A percentile compares a stretch with the other conserved stretches of the same genome.
Conservation (phyloP, 2,329 filamentous ascomycete species). For the Passalora sequoiae region DNA sequence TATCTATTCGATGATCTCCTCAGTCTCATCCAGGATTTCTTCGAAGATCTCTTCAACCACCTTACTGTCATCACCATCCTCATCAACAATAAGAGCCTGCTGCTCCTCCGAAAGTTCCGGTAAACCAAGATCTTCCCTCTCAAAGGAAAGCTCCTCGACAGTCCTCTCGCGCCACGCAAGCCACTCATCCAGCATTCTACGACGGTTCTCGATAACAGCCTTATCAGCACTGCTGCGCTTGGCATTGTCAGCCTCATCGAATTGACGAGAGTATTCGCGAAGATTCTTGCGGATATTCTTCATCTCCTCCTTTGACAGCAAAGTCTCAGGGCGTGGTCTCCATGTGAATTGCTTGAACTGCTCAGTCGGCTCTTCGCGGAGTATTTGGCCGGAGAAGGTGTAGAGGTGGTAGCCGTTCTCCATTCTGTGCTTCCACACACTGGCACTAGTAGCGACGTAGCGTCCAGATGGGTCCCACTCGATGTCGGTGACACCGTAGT, state of each 20-base stretch:
- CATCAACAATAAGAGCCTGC: constrained; percentile 50
- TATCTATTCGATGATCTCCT: constrained; percentile 62
- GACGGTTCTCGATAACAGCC: constrained; percentile 83
- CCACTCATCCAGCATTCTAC: constrained; percentile 83
- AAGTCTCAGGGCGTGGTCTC: constrained; percentile 85
- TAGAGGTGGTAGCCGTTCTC: constrained; percentile 99
- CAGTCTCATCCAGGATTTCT: constrained; percentile 80
- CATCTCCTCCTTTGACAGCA: constrained; percentile 94
- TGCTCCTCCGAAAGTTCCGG: constrained; percentile 60
- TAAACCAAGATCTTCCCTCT: constrained; percentile 63
- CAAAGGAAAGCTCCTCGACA: constrained; percentile 65
- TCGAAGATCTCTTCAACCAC: constrained; percentile 75
- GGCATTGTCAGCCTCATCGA: constrained; percentile 91
- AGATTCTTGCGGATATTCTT: constrained; percentile 97
- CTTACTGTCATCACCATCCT: constrained; percentile 47
- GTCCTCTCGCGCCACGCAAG: constrained; percentile 71
- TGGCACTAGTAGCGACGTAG: constrained; percentile 89
- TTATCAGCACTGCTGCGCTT: constrained; percentile 91
- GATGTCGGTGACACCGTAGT: constrained; percentile 95
- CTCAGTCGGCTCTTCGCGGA: constrained; percentile 86
- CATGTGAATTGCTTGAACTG: constrained; percentile 98
- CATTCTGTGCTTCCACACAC: constrained; percentile 95
- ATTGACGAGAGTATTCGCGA: constrained; percentile 88
- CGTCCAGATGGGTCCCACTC: constrained; percentile 97
- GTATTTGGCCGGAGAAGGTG: constrained; percentile 84